Evolutionary conservation across 2,329 filamentous ascomycete species (phyloP).

Genomic region (Lasiodiplodia sp.): DNA sequence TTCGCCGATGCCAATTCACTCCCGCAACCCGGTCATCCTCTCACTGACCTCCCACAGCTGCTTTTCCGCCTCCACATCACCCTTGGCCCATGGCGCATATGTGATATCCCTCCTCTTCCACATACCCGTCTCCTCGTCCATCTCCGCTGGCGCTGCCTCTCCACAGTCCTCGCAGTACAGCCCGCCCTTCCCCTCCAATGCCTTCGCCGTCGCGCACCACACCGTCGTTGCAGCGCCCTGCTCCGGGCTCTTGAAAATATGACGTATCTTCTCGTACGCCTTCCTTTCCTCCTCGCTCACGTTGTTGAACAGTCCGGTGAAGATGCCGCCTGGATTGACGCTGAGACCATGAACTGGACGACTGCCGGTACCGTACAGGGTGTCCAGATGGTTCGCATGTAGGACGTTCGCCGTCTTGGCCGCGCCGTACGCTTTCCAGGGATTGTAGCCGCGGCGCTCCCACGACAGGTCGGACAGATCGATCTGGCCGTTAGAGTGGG

Average conservation of each 20-base stretch:
- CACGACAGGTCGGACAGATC: constrained; percentile 6
- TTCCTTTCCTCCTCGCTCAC: constrained; percentile 1
- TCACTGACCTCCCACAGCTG: constrained; percentile 19
- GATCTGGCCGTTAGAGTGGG: constrained; percentile 27
- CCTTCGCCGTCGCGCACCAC: constrained; percentile 44
- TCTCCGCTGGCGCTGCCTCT: neutral
- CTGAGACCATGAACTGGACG: constrained; percentile 34
- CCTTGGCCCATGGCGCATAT: constrained; percentile 18
- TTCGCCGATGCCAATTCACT: neutral
- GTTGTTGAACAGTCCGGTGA: constrained; percentile 36
- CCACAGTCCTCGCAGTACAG: constrained; percentile 12
- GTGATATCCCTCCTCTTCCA: constrained; percentile 2
- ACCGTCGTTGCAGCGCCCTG: constrained; percentile 40
- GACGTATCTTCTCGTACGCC: constrained; percentile 37
- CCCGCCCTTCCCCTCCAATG: constrained; percentile 54
- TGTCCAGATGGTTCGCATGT: constrained; percentile 37
- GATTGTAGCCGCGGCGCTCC: constrained; percentile 16
- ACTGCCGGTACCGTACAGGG: constrained; percentile 8
- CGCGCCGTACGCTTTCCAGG: constrained; percentile 35
- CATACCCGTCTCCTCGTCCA: neutral
- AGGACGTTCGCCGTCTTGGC: constrained; percentile 39
- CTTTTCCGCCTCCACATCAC: neutral
- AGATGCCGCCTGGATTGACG: constrained; percentile 41
- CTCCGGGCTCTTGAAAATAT: constrained; percentile 37
- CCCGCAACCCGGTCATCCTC: neutral